Percentiles rank a stretch among this genome's conserved stretches.
Evolutionary conservation across 352 stramenopile species (phyloP).

Genomic region (Phytophthora agathidicida): DNA sequence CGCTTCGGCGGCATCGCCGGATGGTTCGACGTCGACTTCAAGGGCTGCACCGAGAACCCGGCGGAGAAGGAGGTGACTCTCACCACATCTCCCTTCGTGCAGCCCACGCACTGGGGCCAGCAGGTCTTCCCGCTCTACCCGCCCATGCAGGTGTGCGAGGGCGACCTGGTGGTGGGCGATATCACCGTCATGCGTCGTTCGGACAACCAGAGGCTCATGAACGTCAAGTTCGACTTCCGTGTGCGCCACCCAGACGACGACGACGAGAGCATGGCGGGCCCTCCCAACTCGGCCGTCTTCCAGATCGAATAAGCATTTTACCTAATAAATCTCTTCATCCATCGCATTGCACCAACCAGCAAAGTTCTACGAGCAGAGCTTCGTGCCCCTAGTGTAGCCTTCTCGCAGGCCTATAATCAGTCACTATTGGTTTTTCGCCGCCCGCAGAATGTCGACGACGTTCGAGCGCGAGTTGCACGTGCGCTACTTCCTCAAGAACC

Average conservation of each 20-base stretch:
- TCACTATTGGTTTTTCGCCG: constrained; percentile 19
- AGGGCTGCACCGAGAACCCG: constrained; percentile 82
- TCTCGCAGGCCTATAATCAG: constrained; percentile 9
- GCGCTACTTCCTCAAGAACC: constrained; percentile 84
- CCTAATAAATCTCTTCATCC: constrained; percentile 42
- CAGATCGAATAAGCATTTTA: constrained; percentile 80
- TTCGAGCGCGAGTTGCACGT: constrained; percentile 81
- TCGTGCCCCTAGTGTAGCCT: background rate
- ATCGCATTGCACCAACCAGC: constrained; percentile 30
- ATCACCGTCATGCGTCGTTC: constrained; percentile 77
- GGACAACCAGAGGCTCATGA: constrained; percentile 91
- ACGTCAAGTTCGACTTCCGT: constrained; percentile 87
- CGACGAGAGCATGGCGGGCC: constrained; percentile 41
- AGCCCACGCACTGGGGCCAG: constrained; percentile 90
- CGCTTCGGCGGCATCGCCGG: constrained; percentile 95
- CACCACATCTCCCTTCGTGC: constrained; percentile 91
- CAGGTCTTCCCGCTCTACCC: constrained; percentile 88
- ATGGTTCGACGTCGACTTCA: constrained; percentile 99
- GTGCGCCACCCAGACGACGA: constrained; percentile 72
- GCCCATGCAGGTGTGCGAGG: constrained; percentile 83
- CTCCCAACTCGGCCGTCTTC: constrained; percentile 70
- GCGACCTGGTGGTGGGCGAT: constrained; percentile 72
- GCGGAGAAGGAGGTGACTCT: constrained; percentile 85
- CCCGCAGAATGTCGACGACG: constrained; percentile 13
- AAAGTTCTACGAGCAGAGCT: background rate